These are phyloP conservation scores for Corymbia calophylla DNA, from an alignment of 441 rosid species.

Conservation along the genomic window DNA sequence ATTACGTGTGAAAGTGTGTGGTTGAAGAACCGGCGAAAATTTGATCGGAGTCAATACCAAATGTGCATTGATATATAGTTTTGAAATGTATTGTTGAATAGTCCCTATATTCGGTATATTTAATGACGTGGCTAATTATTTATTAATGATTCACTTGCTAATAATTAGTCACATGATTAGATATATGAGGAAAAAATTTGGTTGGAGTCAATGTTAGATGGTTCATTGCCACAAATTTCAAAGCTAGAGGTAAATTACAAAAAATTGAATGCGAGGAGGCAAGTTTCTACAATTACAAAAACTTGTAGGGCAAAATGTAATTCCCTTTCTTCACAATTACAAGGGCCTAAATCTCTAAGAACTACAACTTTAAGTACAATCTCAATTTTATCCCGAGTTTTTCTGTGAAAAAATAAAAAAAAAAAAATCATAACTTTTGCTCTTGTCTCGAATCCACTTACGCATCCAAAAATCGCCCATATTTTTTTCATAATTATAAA, in stretches of 20 bases:
- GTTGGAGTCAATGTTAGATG: rapidly evolving
- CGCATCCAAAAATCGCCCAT: neutral
- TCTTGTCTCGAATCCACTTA: rapidly evolving
- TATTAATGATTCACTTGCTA: neutral
- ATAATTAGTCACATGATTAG: neutral
- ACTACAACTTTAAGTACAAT: rapidly evolving
- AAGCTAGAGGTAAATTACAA: neutral
- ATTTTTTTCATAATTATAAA: too few species aligned
- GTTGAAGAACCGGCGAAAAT: rapidly evolving
- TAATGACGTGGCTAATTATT: rapidly evolving
- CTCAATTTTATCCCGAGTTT: rapidly evolving
- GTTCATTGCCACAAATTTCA: neutral
- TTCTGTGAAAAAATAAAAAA: rapidly evolving
- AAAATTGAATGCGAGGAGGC: rapidly evolving
- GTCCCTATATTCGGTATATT: neutral
- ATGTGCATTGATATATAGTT: rapidly evolving
- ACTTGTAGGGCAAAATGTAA: rapidly evolving
- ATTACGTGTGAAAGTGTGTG: neutral
- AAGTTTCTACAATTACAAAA: rapidly evolving
- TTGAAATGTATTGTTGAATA: neutral
- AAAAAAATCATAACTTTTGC: rapidly evolving
- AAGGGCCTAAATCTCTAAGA: rapidly evolving
- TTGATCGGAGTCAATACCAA: rapidly evolving
- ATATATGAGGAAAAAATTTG: too few species aligned
- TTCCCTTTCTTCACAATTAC: rapidly evolving